Base-by-base conservation (phyloP, 177 flowering plant species). In the Vitis hybrid region DNA sequence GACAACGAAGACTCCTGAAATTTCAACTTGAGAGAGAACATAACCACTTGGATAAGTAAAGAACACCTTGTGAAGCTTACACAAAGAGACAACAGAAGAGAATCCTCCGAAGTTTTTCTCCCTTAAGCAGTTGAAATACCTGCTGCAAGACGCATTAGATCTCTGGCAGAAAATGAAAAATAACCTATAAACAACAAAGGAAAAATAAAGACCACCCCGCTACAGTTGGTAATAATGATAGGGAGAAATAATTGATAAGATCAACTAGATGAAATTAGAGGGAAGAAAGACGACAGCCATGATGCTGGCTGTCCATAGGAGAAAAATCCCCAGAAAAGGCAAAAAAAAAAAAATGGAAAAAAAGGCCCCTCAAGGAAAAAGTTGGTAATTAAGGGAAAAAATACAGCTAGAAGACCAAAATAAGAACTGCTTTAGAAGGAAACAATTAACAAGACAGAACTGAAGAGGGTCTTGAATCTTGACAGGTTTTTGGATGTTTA, bases 121-220 rank as follows among this genome's bases (percentile, higher is more conserved):
- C 8, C 45, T 17, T 26, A 60, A 72, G 72, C 57, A 71, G 70
- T 61, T 66, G 72, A 74, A 65, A 72, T 18, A 71, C 70, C 60
- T 45, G 72, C 64, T 68, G 18, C 60, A 68, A 68, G 10, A 17
- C 48, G 51, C 57, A 30, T 77, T 60, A 68, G 21, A 56, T 56
- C 34, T 50, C 51, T 61, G 62, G 56, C 51, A 66, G 56, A 40
- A 60, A 67, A 48, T n/a, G 26, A 67, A 73, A 40, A 8, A 48
- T 6, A 11, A 56, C 52, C 34, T n/a, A 6, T 15, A 56, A 54
- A 73, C 8, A 65, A 48, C 63, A 54, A 60, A 72, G 26, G 57
- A 61, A 62, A 50, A 32, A 66, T 55, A 48, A 60, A 60, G 55
- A 8, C 10, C 5, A 17, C n/a, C 49, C 66, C 61, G 2, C 54